These are phyloP conservation scores for Aspergillus vadensis DNA, from an alignment of 2,329 filamentous ascomycete genomes.

Conservation along the genomic window DNA sequence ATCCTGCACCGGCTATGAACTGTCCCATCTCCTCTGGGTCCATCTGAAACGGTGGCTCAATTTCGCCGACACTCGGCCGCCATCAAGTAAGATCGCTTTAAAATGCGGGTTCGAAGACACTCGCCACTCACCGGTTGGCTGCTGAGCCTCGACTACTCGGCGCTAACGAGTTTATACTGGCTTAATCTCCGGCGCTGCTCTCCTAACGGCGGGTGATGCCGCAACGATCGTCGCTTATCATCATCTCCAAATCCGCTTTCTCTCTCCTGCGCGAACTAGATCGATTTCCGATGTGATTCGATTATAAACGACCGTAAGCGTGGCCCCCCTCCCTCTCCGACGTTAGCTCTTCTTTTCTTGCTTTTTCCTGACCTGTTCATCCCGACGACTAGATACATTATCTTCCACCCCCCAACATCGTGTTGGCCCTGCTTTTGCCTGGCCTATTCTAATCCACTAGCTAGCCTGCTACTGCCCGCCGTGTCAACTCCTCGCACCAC, in stretches of 20 bases:
- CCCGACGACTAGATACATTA: too few species aligned
- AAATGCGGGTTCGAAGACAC: not conserved
- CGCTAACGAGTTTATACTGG: constrained; percentile 1
- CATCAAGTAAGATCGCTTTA: not conserved
- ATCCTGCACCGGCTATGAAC: too few species aligned
- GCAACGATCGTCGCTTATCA: constrained; percentile 17
- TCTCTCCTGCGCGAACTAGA: constrained; percentile 1
- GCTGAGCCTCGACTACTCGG: not conserved
- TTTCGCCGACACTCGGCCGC: constrained; percentile 1
- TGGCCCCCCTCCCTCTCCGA: constrained; percentile 7
- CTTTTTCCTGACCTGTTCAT: not conserved
- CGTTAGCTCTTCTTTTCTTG: not conserved
- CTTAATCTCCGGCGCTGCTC: constrained; percentile 2
- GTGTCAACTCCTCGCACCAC: constrained; percentile 1
- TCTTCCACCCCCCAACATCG: not conserved
- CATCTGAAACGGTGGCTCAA: not conserved
- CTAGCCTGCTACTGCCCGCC: not conserved
- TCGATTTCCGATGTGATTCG: not conserved
- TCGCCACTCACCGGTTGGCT: not conserved
- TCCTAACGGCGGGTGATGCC: constrained; percentile 14
- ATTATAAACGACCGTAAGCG: constrained; percentile 5
- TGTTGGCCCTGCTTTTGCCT: not conserved
- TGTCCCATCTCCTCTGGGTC: not conserved
- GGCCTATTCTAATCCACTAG: not conserved
- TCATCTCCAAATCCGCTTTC: constrained; percentile 5